Evolutionary conservation across 306 rosid genomes (phyloP), one percentile per base, ranked within the genome.

Genomic region (Vicia sativa): DNA sequence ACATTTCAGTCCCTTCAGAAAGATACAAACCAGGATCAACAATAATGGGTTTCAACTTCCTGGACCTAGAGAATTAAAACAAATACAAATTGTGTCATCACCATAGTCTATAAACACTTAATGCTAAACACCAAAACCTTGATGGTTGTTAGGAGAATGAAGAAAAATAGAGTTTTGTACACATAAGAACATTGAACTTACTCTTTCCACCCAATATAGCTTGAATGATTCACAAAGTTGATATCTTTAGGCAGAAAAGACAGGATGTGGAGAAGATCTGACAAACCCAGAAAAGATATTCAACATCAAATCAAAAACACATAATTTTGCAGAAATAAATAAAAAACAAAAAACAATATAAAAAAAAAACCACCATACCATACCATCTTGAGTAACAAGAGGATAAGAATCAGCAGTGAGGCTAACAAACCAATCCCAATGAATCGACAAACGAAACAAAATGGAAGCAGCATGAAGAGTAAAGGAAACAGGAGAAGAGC

Each of bases 141-240:
- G n/a, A n/a, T n/a, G n/a, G n/a, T n/a, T n/a, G n/a, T n/a, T n/a
- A n/a, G n/a, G n/a, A n/a, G n/a, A n/a, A n/a, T n/a, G n/a, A n/a
- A n/a, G n/a, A n/a, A n/a, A n/a, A n/a, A n/a, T n/a, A n/a, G n/a
- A n/a, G n/a, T n/a, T n/a, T n/a, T n/a, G n/a, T 1, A 70, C 6
- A 35, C 3, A 48, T 2, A 43, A 35, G 66, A 66, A 67, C 65
- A 70, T 9, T n/a, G 67, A 42, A 42, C 97, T 62, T 88, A 93
- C 99, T 93, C 97, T 88, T 78, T 90, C 97, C 97, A 90, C 18
- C 99, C 97, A 80, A 93, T 86, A 77, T 93, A 90, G 67, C 92
- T 90, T 44, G 99, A 93, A 77, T 93, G 99, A 31, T 87, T 85
- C 57, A 87, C 87, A 81, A 93, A 93, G 82, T 93, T 93, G 69